These are phyloP conservation scores for Glonium stellatum DNA, from an alignment of 495 filamentous ascomycete genomes.

Conservation along the genomic window DNA sequence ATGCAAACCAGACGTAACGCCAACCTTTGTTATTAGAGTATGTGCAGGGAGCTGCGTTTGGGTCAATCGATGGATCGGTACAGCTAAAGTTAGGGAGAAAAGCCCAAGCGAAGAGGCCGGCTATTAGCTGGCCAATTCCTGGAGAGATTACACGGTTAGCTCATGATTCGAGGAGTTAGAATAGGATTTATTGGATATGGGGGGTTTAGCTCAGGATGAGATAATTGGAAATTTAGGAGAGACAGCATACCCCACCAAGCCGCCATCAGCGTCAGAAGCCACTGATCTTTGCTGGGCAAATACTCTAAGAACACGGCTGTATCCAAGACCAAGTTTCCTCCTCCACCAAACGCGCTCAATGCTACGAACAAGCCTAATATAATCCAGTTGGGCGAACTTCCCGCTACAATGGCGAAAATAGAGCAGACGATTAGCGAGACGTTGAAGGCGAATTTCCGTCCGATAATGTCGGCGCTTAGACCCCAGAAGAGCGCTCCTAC, in stretches of 20 bases:
- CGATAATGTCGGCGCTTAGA: constrained; percentile 48
- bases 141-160: background rate
- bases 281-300: constrained; percentile 42
- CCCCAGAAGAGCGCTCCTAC: constrained; percentile 52
- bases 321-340: constrained; percentile 65
- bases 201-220: background rate
- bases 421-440: constrained; percentile 43
- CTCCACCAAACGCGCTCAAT: constrained; percentile 46
- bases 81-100: constrained; percentile 37
- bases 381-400: constrained; percentile 44
- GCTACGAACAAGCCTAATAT: constrained; percentile 43
- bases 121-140: constrained; percentile 34
- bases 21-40: constrained; percentile 31
- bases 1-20: constrained; percentile 40
- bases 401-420: constrained; percentile 46
- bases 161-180: background rate
- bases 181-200: background rate
- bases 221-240: background rate
- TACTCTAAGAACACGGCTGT: constrained; percentile 55
- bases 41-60: constrained; percentile 21
- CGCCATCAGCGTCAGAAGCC: constrained; percentile 45
- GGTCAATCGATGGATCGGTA: constrained; percentile 3
- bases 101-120: constrained; percentile 37
- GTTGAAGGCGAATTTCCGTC: constrained; percentile 49
- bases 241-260: constrained; percentile 43